phyloP scores from a whole-genome alignment of 805 yeast species.

The Spathaspora passalidarum region DNA sequence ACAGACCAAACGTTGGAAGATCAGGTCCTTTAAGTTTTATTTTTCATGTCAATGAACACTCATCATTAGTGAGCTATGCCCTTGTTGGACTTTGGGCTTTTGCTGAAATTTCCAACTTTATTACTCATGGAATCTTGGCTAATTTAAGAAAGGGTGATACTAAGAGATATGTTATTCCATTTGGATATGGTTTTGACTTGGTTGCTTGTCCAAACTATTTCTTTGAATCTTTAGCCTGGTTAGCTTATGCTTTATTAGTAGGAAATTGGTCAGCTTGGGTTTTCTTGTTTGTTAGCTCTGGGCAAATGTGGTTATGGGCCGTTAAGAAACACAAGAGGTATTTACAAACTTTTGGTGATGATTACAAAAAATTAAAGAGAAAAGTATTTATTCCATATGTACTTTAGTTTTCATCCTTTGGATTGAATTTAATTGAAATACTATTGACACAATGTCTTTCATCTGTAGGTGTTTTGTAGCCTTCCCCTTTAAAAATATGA shows the following conservation, averaged over 20 bases:
- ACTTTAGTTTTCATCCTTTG: slow-evolving; percentile 30
- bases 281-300: slow-evolving; percentile 67
- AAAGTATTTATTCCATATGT: slow-evolving; percentile 72
- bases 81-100: slow-evolving; percentile 48
- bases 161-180: slow-evolving; percentile 64
- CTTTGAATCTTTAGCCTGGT: slow-evolving; percentile 80
- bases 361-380: slow-evolving; percentile 77
- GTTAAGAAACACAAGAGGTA: slow-evolving; percentile 74
- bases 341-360: slow-evolving; percentile 65
- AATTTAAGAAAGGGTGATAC: slow-evolving; percentile 48
- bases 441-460: slow-evolving; percentile 95
- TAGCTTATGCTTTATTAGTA: slow-evolving; percentile 62
- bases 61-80: slow-evolving; percentile 24
- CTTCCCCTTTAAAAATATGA: slow-evolving; percentile 93
- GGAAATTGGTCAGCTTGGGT: slow-evolving; percentile 75
- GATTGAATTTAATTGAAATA: slow-evolving; percentile 63
- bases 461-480: slow-evolving; percentile 82
- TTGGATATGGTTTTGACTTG: slow-evolving; percentile 76
- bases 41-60: slow-evolving; percentile 45
- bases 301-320: slow-evolving; percentile 93
- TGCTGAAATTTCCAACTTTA: slow-evolving; percentile 70
- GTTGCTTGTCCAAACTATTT: slow-evolving; percentile 95
- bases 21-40: slow-evolving; percentile 23
- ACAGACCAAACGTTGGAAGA: slow-evolving; percentile 21
- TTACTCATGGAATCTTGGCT: slow-evolving; percentile 67